phyloP scores from a whole-genome alignment of 2,329 filamentous ascomycete species.

The Hypoxylon rubiginosum region DNA sequence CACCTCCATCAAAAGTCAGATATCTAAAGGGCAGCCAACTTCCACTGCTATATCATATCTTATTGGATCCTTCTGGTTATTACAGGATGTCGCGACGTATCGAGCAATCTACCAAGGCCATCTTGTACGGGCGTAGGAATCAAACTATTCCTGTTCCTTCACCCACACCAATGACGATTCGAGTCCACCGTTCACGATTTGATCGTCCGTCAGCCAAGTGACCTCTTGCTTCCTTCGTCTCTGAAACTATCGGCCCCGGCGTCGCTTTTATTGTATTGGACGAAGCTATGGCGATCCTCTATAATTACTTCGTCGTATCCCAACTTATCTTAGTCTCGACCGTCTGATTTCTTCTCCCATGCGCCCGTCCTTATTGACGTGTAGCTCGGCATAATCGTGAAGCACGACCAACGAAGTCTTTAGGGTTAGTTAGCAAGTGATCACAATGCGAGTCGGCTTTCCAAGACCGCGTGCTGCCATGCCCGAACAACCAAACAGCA shows the following conservation, averaged over 20 bases:
- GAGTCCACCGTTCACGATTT: background rate
- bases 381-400: background rate
- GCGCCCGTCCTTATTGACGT: background rate
- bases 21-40: background rate
- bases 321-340: background rate
- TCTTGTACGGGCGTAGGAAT: constrained; percentile 11
- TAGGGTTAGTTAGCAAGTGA: constrained; percentile 9
- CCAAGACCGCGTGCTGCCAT: background rate
- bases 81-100: background rate
- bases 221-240: constrained; percentile 1
- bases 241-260: background rate
- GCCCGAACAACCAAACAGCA: constrained; percentile 1
- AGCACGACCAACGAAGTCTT: background rate
- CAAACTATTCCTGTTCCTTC: constrained; percentile 13
- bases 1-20: background rate
- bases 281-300: background rate
- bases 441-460: constrained; percentile 9
- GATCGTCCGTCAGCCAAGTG: background rate
- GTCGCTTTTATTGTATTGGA: background rate
- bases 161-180: background rate
- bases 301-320: background rate
- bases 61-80: constrained; percentile 3
- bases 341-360: background rate
- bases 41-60: background rate
- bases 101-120: background rate